Base-by-base conservation (phyloP, 2,329 filamentous ascomycete genomes). In the Elsinoe ampelina region DNA sequence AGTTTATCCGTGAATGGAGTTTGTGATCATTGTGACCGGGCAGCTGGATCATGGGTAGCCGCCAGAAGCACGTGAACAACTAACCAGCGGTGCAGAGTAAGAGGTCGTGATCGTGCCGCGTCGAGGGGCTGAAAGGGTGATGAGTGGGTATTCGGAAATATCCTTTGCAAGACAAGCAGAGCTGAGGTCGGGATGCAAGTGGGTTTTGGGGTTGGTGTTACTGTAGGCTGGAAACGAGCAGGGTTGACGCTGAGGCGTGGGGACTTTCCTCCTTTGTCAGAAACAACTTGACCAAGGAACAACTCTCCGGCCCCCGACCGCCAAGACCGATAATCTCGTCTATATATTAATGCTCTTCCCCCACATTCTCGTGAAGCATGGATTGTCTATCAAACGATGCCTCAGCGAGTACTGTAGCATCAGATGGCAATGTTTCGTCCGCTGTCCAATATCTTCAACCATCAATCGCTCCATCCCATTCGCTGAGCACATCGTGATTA, bases 11-110 rank as follows among this genome's bases (percentile, higher is more conserved):
- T 52, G 35, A 11, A 34, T 52, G 34, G 48, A 52, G 48, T 52
- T 52, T 52, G 48, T 38, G 48, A 39, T 52, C 48, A 52, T 52
- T 17, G 48, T 52, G 48, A 52, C 48, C 32, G 26, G 48, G 26
- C 26, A 30, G 26, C 30, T 38, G 32, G 26, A 34, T 52, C 32
- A 52, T 52, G 32, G 38, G 35, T 52, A 52, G 48, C 48, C 48
- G 48, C 48, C 48, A 36, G 26, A 52, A 34, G 32, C 48, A 52
- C 48, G 48, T 52, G 48, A 52, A 52, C 48, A 39, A 39, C 8
- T 15, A 34, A 45, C 41, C 41, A 45, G 41, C 30, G 41, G 41
- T 45, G 26, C 41, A 26, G 39, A 11, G 11, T 15, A n/a, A 26
- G 11, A 15, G 6, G 15, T 12, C 17, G 12, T 52, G 48, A 35